Percentiles rank a stretch among this genome's conserved stretches.
Evolutionary conservation across 2,329 filamentous ascomycete genomes (phyloP).

Genomic region (Talaromyces albobiverticillius): DNA sequence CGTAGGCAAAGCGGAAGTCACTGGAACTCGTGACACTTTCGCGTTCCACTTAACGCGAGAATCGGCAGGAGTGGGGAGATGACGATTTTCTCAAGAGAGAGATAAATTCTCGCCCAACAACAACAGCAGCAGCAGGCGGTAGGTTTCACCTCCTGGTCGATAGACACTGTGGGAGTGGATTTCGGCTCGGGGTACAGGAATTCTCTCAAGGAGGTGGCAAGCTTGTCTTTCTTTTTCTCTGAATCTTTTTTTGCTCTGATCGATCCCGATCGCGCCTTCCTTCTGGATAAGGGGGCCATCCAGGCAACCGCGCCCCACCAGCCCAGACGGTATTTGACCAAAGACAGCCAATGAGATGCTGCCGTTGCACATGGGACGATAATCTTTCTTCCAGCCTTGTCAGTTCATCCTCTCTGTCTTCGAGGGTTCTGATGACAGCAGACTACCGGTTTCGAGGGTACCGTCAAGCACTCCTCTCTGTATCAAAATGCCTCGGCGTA

Average conservation of each 20-base stretch:
- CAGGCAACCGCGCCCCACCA: conserved; percentile 8
- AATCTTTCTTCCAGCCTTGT: not conserved
- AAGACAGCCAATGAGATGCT: not conserved
- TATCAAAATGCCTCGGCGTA: conserved; percentile 15
- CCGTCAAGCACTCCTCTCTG: not conserved
- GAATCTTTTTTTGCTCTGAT: not conserved
- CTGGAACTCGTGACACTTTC: conserved; percentile 36
- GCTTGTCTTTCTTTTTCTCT: not conserved
- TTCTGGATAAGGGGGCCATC: conserved; percentile 13
- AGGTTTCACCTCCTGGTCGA: too few relatives aligned
- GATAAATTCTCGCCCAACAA: not conserved
- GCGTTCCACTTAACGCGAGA: conserved; percentile 42
- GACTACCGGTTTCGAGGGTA: not conserved
- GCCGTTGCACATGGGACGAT: not conserved
- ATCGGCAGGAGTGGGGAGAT: not conserved
- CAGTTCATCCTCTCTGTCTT: not conserved
- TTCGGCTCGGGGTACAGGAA: not conserved
- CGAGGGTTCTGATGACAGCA: not conserved
- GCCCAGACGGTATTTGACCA: not conserved
- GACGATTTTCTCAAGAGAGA: not conserved
- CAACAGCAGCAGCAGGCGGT: not conserved
- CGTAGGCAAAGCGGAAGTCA: conserved; percentile 28
- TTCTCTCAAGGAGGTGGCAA: conserved; percentile 6
- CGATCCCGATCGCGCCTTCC: conserved; percentile 7
- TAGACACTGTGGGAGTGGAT: too few relatives aligned